Percentiles rank a stretch among this genome's conserved stretches.
Evolutionary conservation across 2,329 filamentous ascomycete genomes (phyloP).

Genomic region (Aspergillus pseudoviridinutans): DNA sequence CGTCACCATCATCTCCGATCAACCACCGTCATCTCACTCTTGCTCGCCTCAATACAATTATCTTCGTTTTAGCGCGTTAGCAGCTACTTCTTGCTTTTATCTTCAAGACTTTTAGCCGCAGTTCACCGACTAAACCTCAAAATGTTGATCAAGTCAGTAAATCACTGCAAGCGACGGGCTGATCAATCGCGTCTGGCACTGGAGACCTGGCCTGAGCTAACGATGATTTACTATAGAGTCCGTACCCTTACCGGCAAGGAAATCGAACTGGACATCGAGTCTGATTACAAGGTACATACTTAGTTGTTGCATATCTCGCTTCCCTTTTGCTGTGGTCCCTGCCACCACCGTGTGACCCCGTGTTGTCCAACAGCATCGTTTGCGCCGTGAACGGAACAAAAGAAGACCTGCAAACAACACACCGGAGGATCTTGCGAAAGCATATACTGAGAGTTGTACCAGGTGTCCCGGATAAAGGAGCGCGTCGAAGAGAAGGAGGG

Average conservation of each 20-base stretch:
- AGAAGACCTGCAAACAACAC: neutral
- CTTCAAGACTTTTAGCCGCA: neutral
- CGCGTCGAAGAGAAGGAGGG: slow-evolving; percentile 99
- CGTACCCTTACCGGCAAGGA: slow-evolving; percentile 97
- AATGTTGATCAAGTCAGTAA: slow-evolving; percentile 51
- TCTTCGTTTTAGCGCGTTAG: neutral
- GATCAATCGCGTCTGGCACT: neutral
- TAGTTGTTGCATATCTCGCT: neutral
- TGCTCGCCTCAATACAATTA: slow-evolving; percentile 9
- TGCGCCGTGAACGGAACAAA: neutral
- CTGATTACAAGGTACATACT: slow-evolving; percentile 73
- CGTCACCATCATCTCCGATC: slow-evolving; percentile 16
- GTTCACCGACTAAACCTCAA: slow-evolving; percentile 16
- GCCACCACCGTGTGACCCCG: no score
- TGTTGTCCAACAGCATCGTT: neutral
- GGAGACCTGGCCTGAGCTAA: neutral
- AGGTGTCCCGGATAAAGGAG: slow-evolving; percentile 97
- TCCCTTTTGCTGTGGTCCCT: neutral
- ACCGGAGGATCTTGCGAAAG: neutral
- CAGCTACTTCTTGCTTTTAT: neutral
- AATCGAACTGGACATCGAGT: slow-evolving; percentile 96
- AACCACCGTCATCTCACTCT: slow-evolving; percentile 9
- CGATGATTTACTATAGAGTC: slow-evolving; percentile 58
- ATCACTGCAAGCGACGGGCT: neutral
- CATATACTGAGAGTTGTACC: neutral